phyloP scores from a whole-genome alignment of 2,329 filamentous ascomycete species.

The Bipolaris cookei region DNA sequence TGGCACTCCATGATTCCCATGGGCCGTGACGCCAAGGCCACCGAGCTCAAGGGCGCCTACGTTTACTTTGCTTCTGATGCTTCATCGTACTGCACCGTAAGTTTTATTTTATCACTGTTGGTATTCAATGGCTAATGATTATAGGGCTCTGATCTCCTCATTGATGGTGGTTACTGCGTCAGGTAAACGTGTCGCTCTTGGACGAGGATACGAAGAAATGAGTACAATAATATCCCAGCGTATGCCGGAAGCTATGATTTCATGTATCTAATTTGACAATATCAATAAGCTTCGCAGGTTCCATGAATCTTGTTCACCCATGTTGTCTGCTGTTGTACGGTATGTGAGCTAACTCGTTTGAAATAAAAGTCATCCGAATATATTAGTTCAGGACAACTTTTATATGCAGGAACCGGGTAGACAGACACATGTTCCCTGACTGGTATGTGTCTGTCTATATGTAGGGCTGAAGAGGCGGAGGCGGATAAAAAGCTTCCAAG shows the following conservation, averaged over 20 bases:
- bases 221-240: slow-evolving; percentile 19
- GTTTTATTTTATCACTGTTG: slow-evolving; percentile 6
- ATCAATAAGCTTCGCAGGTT: slow-evolving; percentile 25
- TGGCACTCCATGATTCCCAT: slow-evolving; percentile 83
- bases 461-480: neutral
- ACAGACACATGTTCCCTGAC: too few relatives aligned
- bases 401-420: neutral
- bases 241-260: slow-evolving; percentile 21
- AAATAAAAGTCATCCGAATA: neutral
- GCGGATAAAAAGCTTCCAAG: slow-evolving; percentile 2
- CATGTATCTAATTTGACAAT: slow-evolving; percentile 23
- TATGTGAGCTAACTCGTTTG: neutral
- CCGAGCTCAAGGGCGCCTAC: slow-evolving; percentile 83
- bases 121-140: slow-evolving; percentile 22
- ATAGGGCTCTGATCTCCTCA: slow-evolving; percentile 68
- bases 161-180: slow-evolving; percentile 74
- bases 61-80: slow-evolving; percentile 83
- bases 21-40: slow-evolving; percentile 74
- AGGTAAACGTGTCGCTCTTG: slow-evolving; percentile 40
- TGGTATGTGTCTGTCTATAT: too few relatives aligned
- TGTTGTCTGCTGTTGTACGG: neutral
- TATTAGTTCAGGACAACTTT: neutral
- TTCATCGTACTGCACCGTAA: slow-evolving; percentile 77
- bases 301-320: too few relatives aligned
- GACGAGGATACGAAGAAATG: slow-evolving; percentile 16